phyloP scores from a whole-genome alignment of 805 yeast species.

The Ogataea saltuana region DNA sequence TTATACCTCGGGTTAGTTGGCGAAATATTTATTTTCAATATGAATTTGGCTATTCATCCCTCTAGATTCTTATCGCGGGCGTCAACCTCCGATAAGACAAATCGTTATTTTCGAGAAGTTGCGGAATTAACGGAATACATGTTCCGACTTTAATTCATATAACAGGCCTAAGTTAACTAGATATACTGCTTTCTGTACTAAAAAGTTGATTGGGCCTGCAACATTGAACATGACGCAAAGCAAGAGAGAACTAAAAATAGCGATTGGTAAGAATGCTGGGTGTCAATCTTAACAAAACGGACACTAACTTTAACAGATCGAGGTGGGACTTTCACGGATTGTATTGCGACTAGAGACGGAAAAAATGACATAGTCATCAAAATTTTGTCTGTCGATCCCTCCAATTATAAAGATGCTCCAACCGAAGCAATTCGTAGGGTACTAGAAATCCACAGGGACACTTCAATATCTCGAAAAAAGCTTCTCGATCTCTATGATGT shows the following conservation, averaged over 20 bases:
- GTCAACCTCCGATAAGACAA: background rate
- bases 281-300: background rate
- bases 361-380: conserved; percentile 67
- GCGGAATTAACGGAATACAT: background rate
- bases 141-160: background rate
- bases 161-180: background rate
- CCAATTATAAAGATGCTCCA: conserved; percentile 85
- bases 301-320: conserved; percentile 42
- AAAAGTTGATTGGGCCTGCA: too few species aligned
- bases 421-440: conserved; percentile 84
- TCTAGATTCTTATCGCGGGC: background rate
- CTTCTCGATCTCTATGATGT: conserved; percentile 63
- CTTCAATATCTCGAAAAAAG: conserved; percentile 53
- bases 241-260: conserved; percentile 2
- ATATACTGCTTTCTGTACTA: background rate
- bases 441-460: conserved; percentile 56
- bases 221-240: background rate
- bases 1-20: background rate
- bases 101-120: too few species aligned
- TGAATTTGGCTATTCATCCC: too few species aligned
- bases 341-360: conserved; percentile 51
- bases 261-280: conserved; percentile 7
- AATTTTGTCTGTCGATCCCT: conserved; percentile 82
- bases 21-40: too few species aligned
- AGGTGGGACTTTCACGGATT: conserved; percentile 92